phyloP scores from a whole-genome alignment of 495 filamentous ascomycete genomes.

The Xylaria palmicola region DNA sequence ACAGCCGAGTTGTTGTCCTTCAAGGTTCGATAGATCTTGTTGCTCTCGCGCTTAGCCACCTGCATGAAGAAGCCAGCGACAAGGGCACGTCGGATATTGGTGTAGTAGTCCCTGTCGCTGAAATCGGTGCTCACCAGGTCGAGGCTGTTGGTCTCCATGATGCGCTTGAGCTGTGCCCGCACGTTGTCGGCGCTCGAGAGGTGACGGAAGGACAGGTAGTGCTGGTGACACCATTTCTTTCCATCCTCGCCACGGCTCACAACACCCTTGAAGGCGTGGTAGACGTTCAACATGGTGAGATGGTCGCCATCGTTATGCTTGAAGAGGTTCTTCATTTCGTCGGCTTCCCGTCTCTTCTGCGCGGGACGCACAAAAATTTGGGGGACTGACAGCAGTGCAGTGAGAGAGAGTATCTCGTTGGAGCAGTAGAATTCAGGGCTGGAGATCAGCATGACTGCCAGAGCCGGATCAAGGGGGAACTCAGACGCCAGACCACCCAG shows the following conservation, averaged over 20 bases:
- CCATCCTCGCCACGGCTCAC: constrained; percentile 66
- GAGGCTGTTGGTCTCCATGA: constrained; percentile 90
- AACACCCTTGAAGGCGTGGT: constrained; percentile 88
- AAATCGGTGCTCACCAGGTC: constrained; percentile 86
- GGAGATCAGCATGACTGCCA: constrained; percentile 97
- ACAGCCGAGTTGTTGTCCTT: constrained; percentile 85
- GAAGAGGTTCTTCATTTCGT: constrained; percentile 96
- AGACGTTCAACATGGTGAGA: constrained; percentile 93
- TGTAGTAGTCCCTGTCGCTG: constrained; percentile 95
- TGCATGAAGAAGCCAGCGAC: constrained; percentile 99
- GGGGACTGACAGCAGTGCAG: constrained; percentile 88
- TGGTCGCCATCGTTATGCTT: constrained; percentile 93
- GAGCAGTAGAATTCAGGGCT: constrained; percentile 99
- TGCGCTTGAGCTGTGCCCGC: constrained; percentile 81
- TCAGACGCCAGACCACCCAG: constrained; percentile 88
- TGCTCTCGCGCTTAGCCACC: constrained; percentile 85
- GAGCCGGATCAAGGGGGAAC: constrained; percentile 90
- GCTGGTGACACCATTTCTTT: constrained; percentile 94
- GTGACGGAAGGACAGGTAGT: constrained; percentile 89
- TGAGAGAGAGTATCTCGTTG: constrained; percentile 95
- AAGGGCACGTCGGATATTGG: constrained; percentile 92
- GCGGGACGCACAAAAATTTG: constrained; percentile 91
- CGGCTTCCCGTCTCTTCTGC: constrained; percentile 80
- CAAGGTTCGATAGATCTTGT: constrained; percentile 88
- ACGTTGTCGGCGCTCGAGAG: constrained; percentile 93